Conservation (phyloP, 345 rosid genomes). For the Turritis glabra region DNA sequence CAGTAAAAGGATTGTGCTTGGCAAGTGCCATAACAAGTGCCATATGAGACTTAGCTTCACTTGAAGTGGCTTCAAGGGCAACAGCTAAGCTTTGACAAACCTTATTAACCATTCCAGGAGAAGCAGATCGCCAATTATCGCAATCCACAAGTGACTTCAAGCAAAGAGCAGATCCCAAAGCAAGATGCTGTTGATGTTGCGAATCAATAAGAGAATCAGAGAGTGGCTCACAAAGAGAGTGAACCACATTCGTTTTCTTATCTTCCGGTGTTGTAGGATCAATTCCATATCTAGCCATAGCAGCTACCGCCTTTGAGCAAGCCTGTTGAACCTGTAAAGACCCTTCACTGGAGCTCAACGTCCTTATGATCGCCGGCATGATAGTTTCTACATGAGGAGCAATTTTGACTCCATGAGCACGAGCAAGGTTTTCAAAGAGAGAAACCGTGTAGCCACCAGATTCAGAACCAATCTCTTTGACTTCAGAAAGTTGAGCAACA, state of each 20-base stretch:
- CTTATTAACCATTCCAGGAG: conserved; percentile 73
- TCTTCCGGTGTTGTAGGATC: conserved; percentile 76
- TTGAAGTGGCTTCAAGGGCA: conserved; percentile 80
- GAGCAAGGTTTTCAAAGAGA: conserved; percentile 94
- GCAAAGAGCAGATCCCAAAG: conserved; percentile 95
- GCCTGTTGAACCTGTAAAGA: conserved; percentile 93
- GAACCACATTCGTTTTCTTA: conserved; percentile 70
- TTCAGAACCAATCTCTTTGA: conserved; percentile 80
- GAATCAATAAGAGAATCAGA: conserved; percentile 73
- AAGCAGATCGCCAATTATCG: conserved; percentile 88
- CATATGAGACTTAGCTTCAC: conserved; percentile 76
- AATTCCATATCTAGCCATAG: conserved; percentile 89
- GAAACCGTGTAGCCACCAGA: conserved; percentile 91
- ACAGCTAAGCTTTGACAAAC: conserved; percentile 92
- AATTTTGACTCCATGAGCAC: conserved; percentile 84
- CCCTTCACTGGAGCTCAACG: conserved; percentile 80
- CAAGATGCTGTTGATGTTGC: conserved; percentile 66
- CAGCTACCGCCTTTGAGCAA: conserved; percentile 93
- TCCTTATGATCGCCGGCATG: conserved; percentile 78
- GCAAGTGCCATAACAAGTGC: conserved; percentile 85
- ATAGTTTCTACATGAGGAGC: conserved; percentile 85
- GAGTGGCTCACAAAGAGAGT: conserved; percentile 86
- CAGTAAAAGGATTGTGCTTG: conserved; percentile 72
- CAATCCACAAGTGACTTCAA: conserved; percentile 88
- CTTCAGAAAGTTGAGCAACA: conserved; percentile 85